phyloP scores from a whole-genome alignment of 805 yeast species.

The Metschnikowia shivogae region DNA sequence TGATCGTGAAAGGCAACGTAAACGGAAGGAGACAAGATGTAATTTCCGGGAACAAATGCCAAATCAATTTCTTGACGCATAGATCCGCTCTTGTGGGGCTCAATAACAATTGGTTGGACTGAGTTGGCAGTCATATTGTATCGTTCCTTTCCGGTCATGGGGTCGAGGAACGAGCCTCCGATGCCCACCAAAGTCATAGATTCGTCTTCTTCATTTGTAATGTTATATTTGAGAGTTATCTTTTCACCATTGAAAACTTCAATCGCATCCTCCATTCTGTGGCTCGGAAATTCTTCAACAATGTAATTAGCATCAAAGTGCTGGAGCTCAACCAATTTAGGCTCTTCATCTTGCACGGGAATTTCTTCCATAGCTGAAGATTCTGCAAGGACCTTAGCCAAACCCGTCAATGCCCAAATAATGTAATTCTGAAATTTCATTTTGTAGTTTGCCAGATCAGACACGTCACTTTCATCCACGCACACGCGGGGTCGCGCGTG shows the following conservation, averaged over 20 bases:
- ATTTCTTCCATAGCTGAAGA: neutral
- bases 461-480: neutral
- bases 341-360: slow-evolving; percentile 1
- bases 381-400: slow-evolving; percentile 8
- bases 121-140: slow-evolving; percentile 64
- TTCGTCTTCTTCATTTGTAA: slow-evolving; percentile 51
- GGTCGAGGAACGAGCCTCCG: slow-evolving; percentile 60
- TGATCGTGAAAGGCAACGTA: slow-evolving; percentile 49
- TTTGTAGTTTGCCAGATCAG: neutral
- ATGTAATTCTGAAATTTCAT: slow-evolving; percentile 12
- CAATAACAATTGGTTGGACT: slow-evolving; percentile 56
- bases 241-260: slow-evolving; percentile 48
- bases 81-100: slow-evolving; percentile 43
- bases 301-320: slow-evolving; percentile 47
- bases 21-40: slow-evolving; percentile 56
- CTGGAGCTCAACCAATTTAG: slow-evolving; percentile 12
- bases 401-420: slow-evolving; percentile 7
- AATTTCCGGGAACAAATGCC: slow-evolving; percentile 53
- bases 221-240: slow-evolving; percentile 47
- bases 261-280: slow-evolving; percentile 37
- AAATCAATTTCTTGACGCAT: slow-evolving; percentile 61
- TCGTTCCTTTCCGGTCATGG: slow-evolving; percentile 45
- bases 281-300: slow-evolving; percentile 43
- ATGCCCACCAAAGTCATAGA: slow-evolving; percentile 56
- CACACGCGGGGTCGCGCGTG: neutral